A percentile compares a stretch with the other conserved stretches of the same genome.
Evolutionary conservation across 1,284 basidiomycete genomes (phyloP).

Genomic region (Puccinia brachypodii): DNA sequence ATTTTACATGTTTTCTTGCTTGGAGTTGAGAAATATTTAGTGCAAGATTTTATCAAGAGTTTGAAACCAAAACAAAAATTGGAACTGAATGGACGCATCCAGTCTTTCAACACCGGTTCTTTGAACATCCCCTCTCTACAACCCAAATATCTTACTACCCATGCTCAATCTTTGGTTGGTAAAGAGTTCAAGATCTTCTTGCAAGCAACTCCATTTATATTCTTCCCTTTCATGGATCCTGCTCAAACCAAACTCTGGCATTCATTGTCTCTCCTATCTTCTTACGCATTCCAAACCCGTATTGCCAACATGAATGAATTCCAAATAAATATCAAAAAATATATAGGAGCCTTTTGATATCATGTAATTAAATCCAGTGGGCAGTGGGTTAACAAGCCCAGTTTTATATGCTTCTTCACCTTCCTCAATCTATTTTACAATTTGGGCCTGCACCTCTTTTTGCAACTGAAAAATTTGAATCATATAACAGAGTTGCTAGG

Average conservation of each 20-base stretch:
- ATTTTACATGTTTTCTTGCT: slow-evolving; percentile 55
- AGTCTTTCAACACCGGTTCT: neutral
- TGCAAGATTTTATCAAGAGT: slow-evolving; percentile 14
- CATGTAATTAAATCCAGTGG: slow-evolving; percentile 54
- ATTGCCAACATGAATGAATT: slow-evolving; percentile 57
- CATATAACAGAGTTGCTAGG: neutral
- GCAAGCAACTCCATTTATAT: slow-evolving; percentile 59
- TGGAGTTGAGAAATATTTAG: slow-evolving; percentile 54
- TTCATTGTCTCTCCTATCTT: slow-evolving; percentile 55
- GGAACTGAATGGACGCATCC: slow-evolving; percentile 49
- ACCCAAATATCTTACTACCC: slow-evolving; percentile 54
- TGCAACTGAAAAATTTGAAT: slow-evolving; percentile 19
- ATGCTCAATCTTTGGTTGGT: slow-evolving; percentile 57
- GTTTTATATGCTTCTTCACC: slow-evolving; percentile 54
- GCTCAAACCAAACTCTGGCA: slow-evolving; percentile 55
- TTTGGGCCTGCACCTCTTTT: slow-evolving; percentile 2
- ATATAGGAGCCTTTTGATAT: slow-evolving; percentile 56
- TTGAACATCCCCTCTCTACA: neutral
- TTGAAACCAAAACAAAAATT: neutral
- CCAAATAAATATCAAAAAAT: slow-evolving; percentile 53
- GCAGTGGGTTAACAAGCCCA: slow-evolving; percentile 60
- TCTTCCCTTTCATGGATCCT: slow-evolving; percentile 54
- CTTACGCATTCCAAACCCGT: slow-evolving; percentile 58
- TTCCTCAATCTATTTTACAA: slow-evolving; percentile 49
- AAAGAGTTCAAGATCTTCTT: slow-evolving; percentile 58